Conservation (phyloP, 2,329 filamentous ascomycete species). For the Colletotrichum sublineola region DNA sequence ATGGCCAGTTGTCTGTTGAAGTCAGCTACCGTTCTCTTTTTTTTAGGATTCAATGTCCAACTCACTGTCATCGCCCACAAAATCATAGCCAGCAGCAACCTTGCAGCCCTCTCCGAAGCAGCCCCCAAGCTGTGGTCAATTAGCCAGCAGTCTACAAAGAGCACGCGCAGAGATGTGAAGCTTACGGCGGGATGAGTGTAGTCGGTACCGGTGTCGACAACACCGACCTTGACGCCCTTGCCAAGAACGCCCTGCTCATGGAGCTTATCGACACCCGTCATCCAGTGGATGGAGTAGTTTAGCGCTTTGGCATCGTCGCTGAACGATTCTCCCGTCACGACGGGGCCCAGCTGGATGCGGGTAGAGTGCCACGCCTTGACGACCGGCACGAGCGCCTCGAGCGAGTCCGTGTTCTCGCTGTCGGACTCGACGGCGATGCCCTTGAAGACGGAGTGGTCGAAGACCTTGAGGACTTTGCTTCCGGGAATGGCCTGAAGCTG, state of each 20-base stretch:
- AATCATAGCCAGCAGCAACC: slow-evolving; percentile 45
- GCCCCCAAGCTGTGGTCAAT: slow-evolving; percentile 54
- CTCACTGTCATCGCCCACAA: slow-evolving; percentile 45
- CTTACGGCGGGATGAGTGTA: slow-evolving; percentile 55
- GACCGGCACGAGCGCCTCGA: slow-evolving; percentile 38
- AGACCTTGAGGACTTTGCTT: slow-evolving; percentile 41
- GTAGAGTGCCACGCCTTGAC: slow-evolving; percentile 40
- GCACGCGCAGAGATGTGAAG: not conserved
- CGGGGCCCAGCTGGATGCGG: slow-evolving; percentile 35
- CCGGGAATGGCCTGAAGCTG: slow-evolving; percentile 31
- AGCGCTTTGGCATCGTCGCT: slow-evolving; percentile 36
- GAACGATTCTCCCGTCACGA: slow-evolving; percentile 29
- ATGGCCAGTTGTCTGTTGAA: slow-evolving; percentile 36
- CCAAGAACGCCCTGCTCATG: slow-evolving; percentile 55
- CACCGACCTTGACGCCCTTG: slow-evolving; percentile 54
- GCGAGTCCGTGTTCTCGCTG: slow-evolving; percentile 41
- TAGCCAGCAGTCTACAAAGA: too few relatives aligned
- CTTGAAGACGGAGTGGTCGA: slow-evolving; percentile 50
- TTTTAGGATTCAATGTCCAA: slow-evolving; percentile 18
- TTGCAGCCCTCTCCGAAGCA: slow-evolving; percentile 61
- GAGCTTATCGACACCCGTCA: slow-evolving; percentile 56
- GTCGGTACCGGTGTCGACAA: slow-evolving; percentile 57
- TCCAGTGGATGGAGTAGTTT: slow-evolving; percentile 54
- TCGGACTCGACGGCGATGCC: slow-evolving; percentile 42
- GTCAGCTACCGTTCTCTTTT: not conserved